A percentile compares a stretch with the other conserved stretches of the same genome.
These are phyloP conservation scores for Arabis alpina DNA, from an alignment of 345 rosid species.

Conservation along the genomic window DNA sequence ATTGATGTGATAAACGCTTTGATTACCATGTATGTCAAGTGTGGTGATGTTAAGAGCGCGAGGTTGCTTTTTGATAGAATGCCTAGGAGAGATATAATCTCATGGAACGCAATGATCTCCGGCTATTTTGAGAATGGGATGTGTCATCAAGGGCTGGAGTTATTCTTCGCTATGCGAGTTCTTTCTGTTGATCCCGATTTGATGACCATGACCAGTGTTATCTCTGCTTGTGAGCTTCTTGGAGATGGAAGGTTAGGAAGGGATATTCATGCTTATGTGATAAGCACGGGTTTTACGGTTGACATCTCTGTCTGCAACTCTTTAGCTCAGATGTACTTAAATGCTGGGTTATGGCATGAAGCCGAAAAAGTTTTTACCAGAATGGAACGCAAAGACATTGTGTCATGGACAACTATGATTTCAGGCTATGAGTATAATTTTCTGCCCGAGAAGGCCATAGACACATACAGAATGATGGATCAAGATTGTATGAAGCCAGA, in stretches of 20 bases:
- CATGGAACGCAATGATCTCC: slow-evolving; percentile 92
- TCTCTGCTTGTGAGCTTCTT: slow-evolving; percentile 68
- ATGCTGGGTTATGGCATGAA: slow-evolving; percentile 52
- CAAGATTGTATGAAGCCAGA: slow-evolving; percentile 59
- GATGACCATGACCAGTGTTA: slow-evolving; percentile 87
- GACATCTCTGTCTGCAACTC: slow-evolving; percentile 71
- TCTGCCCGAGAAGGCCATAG: slow-evolving; percentile 60
- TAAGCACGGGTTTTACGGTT: slow-evolving; percentile 53
- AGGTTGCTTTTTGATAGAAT: slow-evolving; percentile 69
- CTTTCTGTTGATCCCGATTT: slow-evolving; percentile 72
- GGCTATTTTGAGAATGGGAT: slow-evolving; percentile 84
- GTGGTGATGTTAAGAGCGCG: slow-evolving; percentile 59
- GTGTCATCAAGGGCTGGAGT: slow-evolving; percentile 63
- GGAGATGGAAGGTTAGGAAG: slow-evolving; percentile 65
- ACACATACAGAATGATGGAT: slow-evolving; percentile 66
- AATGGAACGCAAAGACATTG: slow-evolving; percentile 69
- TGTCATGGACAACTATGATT: slow-evolving; percentile 89
- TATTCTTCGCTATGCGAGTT: slow-evolving; percentile 71
- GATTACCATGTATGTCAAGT: slow-evolving; percentile 88
- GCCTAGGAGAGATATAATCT: slow-evolving; percentile 77
- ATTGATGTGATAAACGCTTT: slow-evolving; percentile 81
- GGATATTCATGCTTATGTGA: slow-evolving; percentile 64
- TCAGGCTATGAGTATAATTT: slow-evolving; percentile 66
- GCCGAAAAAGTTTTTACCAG: slow-evolving; percentile 62
- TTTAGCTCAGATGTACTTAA: slow-evolving; percentile 70